Percentiles rank a stretch among this genome's conserved stretches.
phyloP scores from a whole-genome alignment of 495 filamentous ascomycete species.

The Aspergillus panamensis region DNA sequence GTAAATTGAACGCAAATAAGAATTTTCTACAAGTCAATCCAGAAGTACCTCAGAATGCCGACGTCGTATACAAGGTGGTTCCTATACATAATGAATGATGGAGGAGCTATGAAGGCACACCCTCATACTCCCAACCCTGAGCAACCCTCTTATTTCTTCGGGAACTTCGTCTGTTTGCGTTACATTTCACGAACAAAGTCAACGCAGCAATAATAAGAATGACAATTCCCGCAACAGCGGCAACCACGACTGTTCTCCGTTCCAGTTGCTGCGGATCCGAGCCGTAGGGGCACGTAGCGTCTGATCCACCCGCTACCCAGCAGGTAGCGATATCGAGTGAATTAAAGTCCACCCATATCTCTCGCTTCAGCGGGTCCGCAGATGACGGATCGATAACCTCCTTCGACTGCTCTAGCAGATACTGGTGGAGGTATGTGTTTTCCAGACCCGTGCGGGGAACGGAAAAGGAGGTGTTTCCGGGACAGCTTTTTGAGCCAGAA shows the following conservation, averaged over 20 bases:
- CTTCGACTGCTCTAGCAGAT: conserved; percentile 26
- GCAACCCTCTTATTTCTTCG: conserved; percentile 49
- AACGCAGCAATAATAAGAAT: conserved; percentile 55
- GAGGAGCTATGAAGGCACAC: conserved; percentile 51
- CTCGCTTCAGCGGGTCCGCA: conserved; percentile 21
- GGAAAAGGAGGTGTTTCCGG: conserved; percentile 39
- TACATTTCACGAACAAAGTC: conserved; percentile 63
- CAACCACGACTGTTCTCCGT: conserved; percentile 51
- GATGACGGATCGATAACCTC: conserved; percentile 27
- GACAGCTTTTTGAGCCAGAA: conserved; percentile 37
- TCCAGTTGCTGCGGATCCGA: conserved; percentile 35
- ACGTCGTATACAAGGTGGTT: not conserved
- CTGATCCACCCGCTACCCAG: conserved; percentile 54
- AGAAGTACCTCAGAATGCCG: not conserved
- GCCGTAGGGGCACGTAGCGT: conserved; percentile 53
- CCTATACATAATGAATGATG: not conserved
- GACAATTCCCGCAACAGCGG: conserved; percentile 56
- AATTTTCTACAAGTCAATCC: not conserved
- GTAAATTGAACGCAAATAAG: not conserved
- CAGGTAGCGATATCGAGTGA: conserved; percentile 50
- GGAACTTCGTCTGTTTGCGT: conserved; percentile 52
- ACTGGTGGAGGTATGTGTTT: conserved; percentile 52
- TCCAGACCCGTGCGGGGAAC: conserved; percentile 59
- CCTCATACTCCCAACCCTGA: conserved; percentile 65
- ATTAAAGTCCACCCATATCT: conserved; percentile 60